These are phyloP conservation scores for Amylocystis lapponica DNA, from an alignment of 768 basidiomycete species.

Conservation along the genomic window DNA sequence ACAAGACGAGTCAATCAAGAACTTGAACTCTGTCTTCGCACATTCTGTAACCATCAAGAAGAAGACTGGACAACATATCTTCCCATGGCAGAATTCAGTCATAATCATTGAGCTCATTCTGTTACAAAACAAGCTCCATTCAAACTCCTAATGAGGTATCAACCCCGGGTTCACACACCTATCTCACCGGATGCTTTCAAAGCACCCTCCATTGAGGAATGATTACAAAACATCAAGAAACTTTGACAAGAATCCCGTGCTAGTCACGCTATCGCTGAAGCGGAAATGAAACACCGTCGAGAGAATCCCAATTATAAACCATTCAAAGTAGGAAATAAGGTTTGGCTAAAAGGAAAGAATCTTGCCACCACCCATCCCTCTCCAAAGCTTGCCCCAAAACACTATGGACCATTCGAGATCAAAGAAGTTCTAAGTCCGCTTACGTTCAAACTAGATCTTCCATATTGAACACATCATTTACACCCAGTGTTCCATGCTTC, in stretches of 20 bases:
- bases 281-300: constrained; percentile 21
- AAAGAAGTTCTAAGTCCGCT: constrained; percentile 13
- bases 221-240: constrained; percentile 14
- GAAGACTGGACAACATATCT: constrained; percentile 31
- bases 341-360: constrained; percentile 23
- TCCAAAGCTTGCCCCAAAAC: constrained; percentile 20
- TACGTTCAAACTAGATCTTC: constrained; percentile 21
- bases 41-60: constrained; percentile 28
- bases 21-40: constrained; percentile 33
- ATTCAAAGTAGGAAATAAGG: constrained; percentile 16
- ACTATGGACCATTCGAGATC: constrained; percentile 22
- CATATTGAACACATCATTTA: constrained; percentile 17
- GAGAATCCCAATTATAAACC: constrained; percentile 1
- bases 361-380: constrained; percentile 18
- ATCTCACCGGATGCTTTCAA: not conserved
- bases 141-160: constrained; percentile 19
- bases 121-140: constrained; percentile 29
- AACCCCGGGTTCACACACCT: constrained; percentile 14
- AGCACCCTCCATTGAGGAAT: constrained; percentile 13
- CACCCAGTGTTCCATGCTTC: constrained; percentile 22
- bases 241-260: constrained; percentile 10
- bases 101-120: constrained; percentile 27
- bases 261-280: constrained; percentile 15
- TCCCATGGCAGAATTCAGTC: constrained; percentile 25
- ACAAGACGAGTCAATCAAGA: constrained; percentile 36